Evolutionary conservation across 129 eudicot species (phyloP).

Genomic region (Ambrosia artemisiifolia): DNA sequence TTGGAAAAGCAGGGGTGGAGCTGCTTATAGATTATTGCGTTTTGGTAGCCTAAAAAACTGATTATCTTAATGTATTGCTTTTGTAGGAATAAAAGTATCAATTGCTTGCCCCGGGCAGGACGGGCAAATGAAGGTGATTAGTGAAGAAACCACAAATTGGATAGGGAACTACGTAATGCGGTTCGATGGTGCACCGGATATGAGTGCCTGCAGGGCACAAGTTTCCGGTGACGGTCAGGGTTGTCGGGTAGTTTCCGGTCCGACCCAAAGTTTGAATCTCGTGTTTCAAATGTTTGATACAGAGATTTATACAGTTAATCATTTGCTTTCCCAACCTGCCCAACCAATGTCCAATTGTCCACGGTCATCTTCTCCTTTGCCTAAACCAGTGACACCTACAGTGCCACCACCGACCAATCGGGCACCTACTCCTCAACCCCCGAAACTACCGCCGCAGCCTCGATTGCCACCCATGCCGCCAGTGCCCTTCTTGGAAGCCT

Average conservation of each 20-base stretch:
- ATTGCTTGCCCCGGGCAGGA: slow-evolving; percentile 71
- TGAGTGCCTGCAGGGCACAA: slow-evolving; percentile 51
- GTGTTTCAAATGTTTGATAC: slow-evolving; percentile 71
- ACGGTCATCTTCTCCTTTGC: slow-evolving; percentile 35
- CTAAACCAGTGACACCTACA: slow-evolving; percentile 22
- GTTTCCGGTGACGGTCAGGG: slow-evolving; percentile 55
- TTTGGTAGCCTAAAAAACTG: too few species aligned
- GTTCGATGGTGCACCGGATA: slow-evolving; percentile 68
- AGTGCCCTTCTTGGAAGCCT: slow-evolving; percentile 62
- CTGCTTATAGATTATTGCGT: too few species aligned
- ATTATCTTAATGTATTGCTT: not conserved
- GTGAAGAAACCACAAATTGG: slow-evolving; percentile 65
- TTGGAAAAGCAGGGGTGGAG: too few species aligned
- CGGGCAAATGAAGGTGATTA: slow-evolving; percentile 41
- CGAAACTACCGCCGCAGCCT: slow-evolving; percentile 42
- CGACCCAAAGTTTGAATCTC: slow-evolving; percentile 43
- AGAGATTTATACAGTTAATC: slow-evolving; percentile 56
- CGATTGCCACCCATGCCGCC: slow-evolving; percentile 58
- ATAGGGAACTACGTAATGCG: slow-evolving; percentile 71
- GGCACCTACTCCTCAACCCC: slow-evolving; percentile 25
- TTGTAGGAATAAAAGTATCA: slow-evolving; percentile 62
- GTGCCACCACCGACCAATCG: slow-evolving; percentile 36
- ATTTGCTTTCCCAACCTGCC: slow-evolving; percentile 81
- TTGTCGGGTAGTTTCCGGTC: slow-evolving; percentile 70
- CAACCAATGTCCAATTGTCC: slow-evolving; percentile 82